Evolutionary conservation across 768 basidiomycete species (phyloP).

Genomic region (Amanita muscaria): DNA sequence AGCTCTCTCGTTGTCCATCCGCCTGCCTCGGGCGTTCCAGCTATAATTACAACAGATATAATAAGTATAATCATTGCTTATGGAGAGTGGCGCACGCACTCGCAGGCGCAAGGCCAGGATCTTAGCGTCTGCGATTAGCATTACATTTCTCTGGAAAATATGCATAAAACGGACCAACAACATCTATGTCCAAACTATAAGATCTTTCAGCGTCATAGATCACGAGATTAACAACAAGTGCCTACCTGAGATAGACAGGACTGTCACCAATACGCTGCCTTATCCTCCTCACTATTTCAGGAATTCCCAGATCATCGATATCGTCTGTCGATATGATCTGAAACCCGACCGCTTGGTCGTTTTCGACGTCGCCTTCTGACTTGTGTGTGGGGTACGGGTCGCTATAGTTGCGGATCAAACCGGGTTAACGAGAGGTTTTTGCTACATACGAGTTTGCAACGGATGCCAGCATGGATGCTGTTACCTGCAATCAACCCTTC

Average conservation of each 20-base stretch:
- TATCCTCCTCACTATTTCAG: slow-evolving; percentile 63
- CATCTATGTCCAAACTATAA: slow-evolving; percentile 70
- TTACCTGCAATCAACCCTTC: slow-evolving; percentile 71
- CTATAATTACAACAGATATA: slow-evolving; percentile 24
- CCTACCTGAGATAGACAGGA: slow-evolving; percentile 71
- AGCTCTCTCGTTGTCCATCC: slow-evolving; percentile 82
- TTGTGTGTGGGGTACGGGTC: slow-evolving; percentile 16
- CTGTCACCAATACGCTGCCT: slow-evolving; percentile 60
- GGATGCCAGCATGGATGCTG: slow-evolving; percentile 81
- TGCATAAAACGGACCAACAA: slow-evolving; percentile 77
- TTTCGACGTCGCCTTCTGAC: slow-evolving; percentile 53
- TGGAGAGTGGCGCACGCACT: too few relatives aligned
- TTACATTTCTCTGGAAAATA: slow-evolving; percentile 44
- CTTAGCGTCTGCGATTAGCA: not conserved
- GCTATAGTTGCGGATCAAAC: too few relatives aligned
- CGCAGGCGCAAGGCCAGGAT: too few relatives aligned
- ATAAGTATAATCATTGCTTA: not conserved
- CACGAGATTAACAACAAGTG: slow-evolving; percentile 11
- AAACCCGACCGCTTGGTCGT: slow-evolving; percentile 71
- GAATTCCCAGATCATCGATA: slow-evolving; percentile 70
- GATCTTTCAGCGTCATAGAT: not conserved
- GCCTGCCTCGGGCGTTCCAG: slow-evolving; percentile 78
- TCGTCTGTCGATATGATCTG: slow-evolving; percentile 74
- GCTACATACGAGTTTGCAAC: slow-evolving; percentile 52
- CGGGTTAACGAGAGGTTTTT: too few relatives aligned